Evolutionary conservation across 768 basidiomycete species (phyloP).

Genomic region (Lactifluus echinatus): DNA sequence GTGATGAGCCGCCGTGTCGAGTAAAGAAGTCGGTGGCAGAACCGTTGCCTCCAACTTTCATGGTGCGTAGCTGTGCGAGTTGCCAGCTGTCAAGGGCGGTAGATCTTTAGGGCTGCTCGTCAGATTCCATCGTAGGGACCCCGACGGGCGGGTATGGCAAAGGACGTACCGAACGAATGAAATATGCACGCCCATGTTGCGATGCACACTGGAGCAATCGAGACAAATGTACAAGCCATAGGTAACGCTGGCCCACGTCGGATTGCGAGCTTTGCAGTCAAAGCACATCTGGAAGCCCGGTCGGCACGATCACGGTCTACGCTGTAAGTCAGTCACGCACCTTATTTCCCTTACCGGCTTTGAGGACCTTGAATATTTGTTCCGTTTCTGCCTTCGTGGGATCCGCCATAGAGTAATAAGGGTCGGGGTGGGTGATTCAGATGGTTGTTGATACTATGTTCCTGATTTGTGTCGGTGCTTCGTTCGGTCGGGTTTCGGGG

Average conservation of each 20-base stretch:
- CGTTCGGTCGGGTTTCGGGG: too few relatives aligned
- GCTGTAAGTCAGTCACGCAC: constrained; percentile 31
- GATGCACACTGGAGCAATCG: constrained; percentile 90
- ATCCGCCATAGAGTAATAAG: constrained; percentile 44
- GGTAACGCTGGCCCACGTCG: constrained; percentile 95
- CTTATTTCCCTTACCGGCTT: constrained; percentile 83
- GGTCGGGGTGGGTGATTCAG: background rate
- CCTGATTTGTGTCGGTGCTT: background rate
- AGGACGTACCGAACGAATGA: constrained; percentile 80
- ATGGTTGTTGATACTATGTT: background rate
- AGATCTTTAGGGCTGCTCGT: constrained; percentile 45
- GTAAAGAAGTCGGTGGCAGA: constrained; percentile 83
- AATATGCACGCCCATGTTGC: constrained; percentile 98
- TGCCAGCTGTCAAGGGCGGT: constrained; percentile 97
- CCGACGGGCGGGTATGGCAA: too few relatives aligned
- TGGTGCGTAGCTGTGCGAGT: constrained; percentile 78
- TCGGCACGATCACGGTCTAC: background rate
- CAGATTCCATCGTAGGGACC: background rate
- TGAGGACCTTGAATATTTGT: constrained; percentile 74
- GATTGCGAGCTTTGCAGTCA: constrained; percentile 92
- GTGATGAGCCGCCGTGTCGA: constrained; percentile 69
- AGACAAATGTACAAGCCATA: constrained; percentile 97
- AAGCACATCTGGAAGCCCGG: constrained; percentile 61
- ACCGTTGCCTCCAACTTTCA: constrained; percentile 94
- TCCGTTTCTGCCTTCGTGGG: constrained; percentile 84